A percentile compares a stretch with the other conserved stretches of the same genome.
These are phyloP conservation scores for Hypoxylon crocopeplum DNA, from an alignment of 495 filamentous ascomycete species.

Conservation along the genomic window DNA sequence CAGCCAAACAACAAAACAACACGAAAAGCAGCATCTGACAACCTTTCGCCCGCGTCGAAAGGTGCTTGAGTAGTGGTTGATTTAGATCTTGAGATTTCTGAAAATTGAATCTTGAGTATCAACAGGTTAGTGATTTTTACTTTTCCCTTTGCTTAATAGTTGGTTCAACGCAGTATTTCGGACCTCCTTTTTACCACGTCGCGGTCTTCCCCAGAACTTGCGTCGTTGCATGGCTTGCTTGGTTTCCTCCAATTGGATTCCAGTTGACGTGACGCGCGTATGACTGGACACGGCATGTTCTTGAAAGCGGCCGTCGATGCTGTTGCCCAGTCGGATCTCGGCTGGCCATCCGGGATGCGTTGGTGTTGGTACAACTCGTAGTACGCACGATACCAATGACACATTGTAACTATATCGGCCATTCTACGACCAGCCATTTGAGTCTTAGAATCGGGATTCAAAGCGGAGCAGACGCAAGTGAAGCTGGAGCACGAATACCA, in stretches of 20 bases:
- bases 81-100: conserved; percentile 28
- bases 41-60: conserved; percentile 4
- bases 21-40: conserved; percentile 28
- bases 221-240: not conserved
- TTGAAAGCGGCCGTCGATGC: conserved; percentile 1
- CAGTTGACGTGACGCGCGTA: conserved; percentile 14
- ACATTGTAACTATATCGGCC: conserved; percentile 5
- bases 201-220: no score
- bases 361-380: not conserved
- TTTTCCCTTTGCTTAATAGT: not conserved
- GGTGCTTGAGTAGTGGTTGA: conserved; percentile 8
- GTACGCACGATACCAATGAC: conserved; percentile 40
- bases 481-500: not conserved
- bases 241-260: conserved; percentile 11
- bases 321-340: not conserved
- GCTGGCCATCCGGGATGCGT: not conserved
- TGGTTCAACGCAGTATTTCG: no score
- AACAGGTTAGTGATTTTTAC: conserved; percentile 29
- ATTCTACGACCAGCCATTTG: conserved; percentile 5
- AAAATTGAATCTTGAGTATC: conserved; percentile 30
- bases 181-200: no score
- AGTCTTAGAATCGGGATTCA: conserved; percentile 1
- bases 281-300: conserved; percentile 13
- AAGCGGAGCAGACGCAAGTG: conserved; percentile 6
- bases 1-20: conserved; percentile 41